Evolutionary conservation across 352 stramenopile genomes (phyloP).

Genomic region (Globisporangium sylvaticum): DNA sequence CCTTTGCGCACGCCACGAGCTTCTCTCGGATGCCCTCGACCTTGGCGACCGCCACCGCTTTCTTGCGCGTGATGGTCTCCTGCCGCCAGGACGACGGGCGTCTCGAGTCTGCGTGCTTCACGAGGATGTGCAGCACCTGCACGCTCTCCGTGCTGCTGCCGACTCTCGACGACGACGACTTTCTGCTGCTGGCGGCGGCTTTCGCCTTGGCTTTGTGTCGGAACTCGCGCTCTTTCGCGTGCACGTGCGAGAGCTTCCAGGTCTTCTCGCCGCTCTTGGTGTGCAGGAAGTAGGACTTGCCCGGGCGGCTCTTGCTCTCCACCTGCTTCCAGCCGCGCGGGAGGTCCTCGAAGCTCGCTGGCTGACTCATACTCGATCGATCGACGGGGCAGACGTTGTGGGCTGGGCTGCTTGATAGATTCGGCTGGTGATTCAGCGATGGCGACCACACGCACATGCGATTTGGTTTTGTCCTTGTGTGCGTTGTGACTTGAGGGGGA

Average conservation of each 20-base stretch:
- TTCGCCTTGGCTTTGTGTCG: conserved; percentile 42
- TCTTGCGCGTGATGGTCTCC: conserved; percentile 84
- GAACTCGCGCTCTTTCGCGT: conserved; percentile 77
- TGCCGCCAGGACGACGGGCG: conserved; percentile 86
- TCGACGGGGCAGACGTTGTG: background rate
- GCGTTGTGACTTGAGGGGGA: background rate
- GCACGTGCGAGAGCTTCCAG: conserved; percentile 82
- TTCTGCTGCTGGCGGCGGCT: conserved; percentile 12
- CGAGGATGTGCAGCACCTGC: conserved; percentile 83
- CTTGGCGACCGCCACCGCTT: conserved; percentile 78
- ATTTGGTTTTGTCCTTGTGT: background rate
- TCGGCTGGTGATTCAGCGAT: background rate
- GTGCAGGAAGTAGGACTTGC: conserved; percentile 84
- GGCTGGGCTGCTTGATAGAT: background rate
- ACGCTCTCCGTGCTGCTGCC: conserved; percentile 31
- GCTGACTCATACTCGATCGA: conserved; percentile 12
- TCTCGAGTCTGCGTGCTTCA: conserved; percentile 83
- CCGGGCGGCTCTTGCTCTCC: conserved; percentile 84
- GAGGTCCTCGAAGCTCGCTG: conserved; percentile 54
- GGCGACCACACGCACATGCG: background rate
- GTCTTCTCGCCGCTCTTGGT: conserved; percentile 84
- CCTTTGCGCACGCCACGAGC: conserved; percentile 63
- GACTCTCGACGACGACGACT: background rate
- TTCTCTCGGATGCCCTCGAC: conserved; percentile 79
- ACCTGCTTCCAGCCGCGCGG: conserved; percentile 84